Evolutionary conservation across 2,329 filamentous ascomycete species (phyloP).

Genomic region (Macrophomina phaseolina): DNA sequence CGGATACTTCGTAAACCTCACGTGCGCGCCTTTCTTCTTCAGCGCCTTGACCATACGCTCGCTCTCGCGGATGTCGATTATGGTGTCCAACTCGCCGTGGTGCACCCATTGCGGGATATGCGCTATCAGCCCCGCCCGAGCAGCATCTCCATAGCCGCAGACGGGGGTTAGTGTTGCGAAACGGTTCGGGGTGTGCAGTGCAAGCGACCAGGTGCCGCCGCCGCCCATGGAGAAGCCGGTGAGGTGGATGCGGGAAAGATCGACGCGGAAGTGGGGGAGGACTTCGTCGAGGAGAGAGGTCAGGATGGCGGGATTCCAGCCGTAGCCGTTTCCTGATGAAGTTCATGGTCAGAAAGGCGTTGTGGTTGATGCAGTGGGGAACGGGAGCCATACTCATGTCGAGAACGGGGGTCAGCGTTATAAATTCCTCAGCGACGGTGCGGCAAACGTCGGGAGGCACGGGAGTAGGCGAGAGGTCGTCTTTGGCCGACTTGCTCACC

Average conservation of each 20-base stretch:
- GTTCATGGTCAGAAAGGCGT: neutral
- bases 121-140: conserved; percentile 19
- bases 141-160: conserved; percentile 29
- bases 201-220: conserved; percentile 29
- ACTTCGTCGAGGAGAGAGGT: conserved; percentile 29
- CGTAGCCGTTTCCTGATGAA: conserved; percentile 27
- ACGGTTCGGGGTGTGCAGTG: conserved; percentile 27
- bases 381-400: conserved; percentile 4
- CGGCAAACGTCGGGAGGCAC: conserved; percentile 22
- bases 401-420: conserved; percentile 19
- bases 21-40: conserved; percentile 17
- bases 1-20: conserved; percentile 25
- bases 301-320: conserved; percentile 29
- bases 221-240: conserved; percentile 32
- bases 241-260: conserved; percentile 28
- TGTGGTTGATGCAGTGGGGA: neutral
- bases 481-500: neutral
- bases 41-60: conserved; percentile 27
- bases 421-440: conserved; percentile 29
- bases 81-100: conserved; percentile 26
- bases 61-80: conserved; percentile 18
- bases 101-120: conserved; percentile 29
- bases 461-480: conserved; percentile 16
- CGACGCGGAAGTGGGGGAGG: conserved; percentile 26
- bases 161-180: conserved; percentile 29